Percentiles rank a stretch among this genome's conserved stretches.
Conservation (phyloP, 768 basidiomycete species). For the Rhodotorula babjevae region DNA sequence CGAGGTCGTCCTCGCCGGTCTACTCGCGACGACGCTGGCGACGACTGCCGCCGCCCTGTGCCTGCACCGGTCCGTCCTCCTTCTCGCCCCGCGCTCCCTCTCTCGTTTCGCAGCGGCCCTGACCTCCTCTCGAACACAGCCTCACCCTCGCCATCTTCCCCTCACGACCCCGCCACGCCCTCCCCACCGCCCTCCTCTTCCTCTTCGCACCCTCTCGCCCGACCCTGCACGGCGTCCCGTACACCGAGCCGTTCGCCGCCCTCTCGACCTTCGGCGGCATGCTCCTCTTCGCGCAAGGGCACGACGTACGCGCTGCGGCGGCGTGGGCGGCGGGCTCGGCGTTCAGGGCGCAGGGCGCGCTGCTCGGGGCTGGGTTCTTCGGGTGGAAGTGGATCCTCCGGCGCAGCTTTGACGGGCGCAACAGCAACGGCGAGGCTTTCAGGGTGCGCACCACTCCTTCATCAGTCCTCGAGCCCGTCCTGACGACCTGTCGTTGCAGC, state of each 20-base stretch:
- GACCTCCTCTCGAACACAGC: constrained; percentile 50
- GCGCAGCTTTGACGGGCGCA: constrained; percentile 48
- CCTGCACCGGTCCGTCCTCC: constrained; percentile 43
- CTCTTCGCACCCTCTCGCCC: constrained; percentile 75
- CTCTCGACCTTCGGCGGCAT: constrained; percentile 68
- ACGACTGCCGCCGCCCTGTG: constrained; percentile 46
- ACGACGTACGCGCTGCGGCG: constrained; percentile 51
- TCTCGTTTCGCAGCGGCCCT: constrained; percentile 47
- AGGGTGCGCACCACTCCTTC: not conserved
- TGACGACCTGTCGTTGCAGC: constrained; percentile 42
- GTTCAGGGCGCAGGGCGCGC: constrained; percentile 73
- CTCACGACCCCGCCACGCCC: constrained; percentile 55
- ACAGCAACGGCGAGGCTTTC: not conserved
- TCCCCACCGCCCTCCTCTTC: constrained; percentile 62
- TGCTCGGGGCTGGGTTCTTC: constrained; percentile 66
- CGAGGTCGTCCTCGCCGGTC: constrained; percentile 38
- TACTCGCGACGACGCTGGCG: not conserved
- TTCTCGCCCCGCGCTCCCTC: no score
- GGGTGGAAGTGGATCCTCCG: constrained; percentile 64
- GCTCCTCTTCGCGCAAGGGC: constrained; percentile 30
- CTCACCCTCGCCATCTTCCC: constrained; percentile 48
- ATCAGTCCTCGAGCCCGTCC: not conserved
- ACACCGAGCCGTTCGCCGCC: constrained; percentile 82
- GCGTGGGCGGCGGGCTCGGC: constrained; percentile 61
- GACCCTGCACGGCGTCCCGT: constrained; percentile 65